Conservation (phyloP, 2,329 filamentous ascomycete genomes). For the Penicillium sp. region DNA sequence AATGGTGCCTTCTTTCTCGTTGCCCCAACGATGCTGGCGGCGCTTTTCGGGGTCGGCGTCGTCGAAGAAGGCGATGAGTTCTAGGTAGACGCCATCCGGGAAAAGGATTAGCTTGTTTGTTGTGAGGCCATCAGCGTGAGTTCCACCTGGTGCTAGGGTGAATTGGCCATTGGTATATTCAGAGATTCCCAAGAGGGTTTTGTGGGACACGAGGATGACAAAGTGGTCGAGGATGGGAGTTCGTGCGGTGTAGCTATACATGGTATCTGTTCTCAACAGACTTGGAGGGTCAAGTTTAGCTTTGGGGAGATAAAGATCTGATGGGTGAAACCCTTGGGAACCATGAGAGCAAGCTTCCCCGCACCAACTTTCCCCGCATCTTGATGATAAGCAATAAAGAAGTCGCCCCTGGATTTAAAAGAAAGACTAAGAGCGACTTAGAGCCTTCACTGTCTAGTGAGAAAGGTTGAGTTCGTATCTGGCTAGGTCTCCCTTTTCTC, state of each 20-base stretch:
- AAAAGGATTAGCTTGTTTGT: constrained; percentile 20
- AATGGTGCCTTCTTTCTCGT: constrained; percentile 14
- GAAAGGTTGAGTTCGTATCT: background rate
- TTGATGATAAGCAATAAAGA: background rate
- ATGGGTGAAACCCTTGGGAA: background rate
- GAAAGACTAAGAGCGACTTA: background rate
- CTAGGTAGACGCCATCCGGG: constrained; percentile 17
- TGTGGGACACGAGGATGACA: constrained; percentile 13
- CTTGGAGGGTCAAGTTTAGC: background rate
- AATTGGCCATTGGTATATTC: constrained; percentile 9
- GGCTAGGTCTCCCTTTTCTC: background rate
- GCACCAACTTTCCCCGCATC: background rate
- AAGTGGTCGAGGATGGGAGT: constrained; percentile 13
- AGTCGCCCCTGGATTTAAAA: background rate
- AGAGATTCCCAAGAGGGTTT: constrained; percentile 8
- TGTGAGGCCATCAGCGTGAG: constrained; percentile 19
- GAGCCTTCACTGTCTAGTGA: background rate
- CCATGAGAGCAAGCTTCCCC: background rate
- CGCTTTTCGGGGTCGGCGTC: constrained; percentile 15
- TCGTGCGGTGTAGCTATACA: background rate
- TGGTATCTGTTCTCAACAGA: background rate
- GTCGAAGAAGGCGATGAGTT: constrained; percentile 22
- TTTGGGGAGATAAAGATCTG: too few species aligned
- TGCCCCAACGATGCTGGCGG: constrained; percentile 20
- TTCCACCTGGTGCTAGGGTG: constrained; percentile 16